Conservation (phyloP, 768 basidiomycete genomes). For the Mycena maculata region DNA sequence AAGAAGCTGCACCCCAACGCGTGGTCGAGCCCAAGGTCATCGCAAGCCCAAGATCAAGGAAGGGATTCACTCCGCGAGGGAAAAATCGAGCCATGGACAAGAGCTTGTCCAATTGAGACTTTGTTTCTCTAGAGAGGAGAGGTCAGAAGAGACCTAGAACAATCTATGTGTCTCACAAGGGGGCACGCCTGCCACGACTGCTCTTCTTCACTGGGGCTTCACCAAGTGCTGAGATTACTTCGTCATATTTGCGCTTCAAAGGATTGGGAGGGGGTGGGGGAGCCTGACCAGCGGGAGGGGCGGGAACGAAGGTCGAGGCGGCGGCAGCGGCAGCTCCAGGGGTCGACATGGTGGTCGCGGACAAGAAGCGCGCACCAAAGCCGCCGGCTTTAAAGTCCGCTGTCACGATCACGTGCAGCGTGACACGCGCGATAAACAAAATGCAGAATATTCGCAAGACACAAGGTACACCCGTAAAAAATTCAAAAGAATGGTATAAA, state of each 20-base stretch:
- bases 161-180: neutral
- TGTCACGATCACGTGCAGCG: neutral
- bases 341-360: neutral
- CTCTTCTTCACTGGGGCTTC: neutral
- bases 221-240: neutral
- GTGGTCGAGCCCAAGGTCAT: too few relatives aligned
- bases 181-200: neutral
- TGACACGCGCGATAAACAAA: neutral
- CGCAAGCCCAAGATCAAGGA: too few relatives aligned
- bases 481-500: neutral
- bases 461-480: neutral
- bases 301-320: neutral
- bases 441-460: neutral
- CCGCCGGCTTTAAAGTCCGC: neutral
- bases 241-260: conserved; percentile 10
- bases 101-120: too few relatives aligned
- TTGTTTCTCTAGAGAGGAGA: too few relatives aligned
- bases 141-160: too few relatives aligned
- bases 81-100: too few relatives aligned
- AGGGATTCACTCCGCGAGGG: too few relatives aligned
- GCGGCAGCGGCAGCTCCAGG: neutral
- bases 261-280: too few relatives aligned
- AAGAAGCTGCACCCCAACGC: too few relatives aligned
- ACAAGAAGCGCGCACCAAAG: neutral
- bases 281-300: too few relatives aligned